Percentiles rank a stretch among this genome's conserved stretches.
Evolutionary conservation across 2,329 filamentous ascomycete genomes (phyloP).

Genomic region (Pyricularia pennisetigena): DNA sequence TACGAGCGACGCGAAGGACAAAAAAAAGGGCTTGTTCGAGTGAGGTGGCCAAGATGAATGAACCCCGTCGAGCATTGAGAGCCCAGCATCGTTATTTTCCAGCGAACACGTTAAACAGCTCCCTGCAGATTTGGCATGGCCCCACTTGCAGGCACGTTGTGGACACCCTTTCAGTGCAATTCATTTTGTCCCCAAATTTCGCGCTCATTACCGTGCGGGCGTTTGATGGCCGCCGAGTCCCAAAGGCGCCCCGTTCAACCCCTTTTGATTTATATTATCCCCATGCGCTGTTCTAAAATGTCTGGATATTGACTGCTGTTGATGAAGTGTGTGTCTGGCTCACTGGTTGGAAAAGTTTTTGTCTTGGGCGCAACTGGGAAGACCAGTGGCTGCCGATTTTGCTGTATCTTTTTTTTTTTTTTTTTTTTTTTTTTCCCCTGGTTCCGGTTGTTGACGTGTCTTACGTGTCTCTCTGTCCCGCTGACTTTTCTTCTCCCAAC

Average conservation of each 20-base stretch:
- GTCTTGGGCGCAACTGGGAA: not conserved
- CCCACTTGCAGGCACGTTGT: not conserved
- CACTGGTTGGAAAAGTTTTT: not conserved
- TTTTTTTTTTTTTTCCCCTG: not conserved
- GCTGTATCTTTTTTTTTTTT: not conserved
- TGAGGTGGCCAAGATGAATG: not conserved
- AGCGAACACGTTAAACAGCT: not conserved
- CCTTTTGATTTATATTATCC: not conserved
- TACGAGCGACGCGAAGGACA: not conserved
- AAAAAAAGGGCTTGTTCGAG: not conserved
- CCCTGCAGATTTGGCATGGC: not conserved
- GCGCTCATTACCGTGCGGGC: not conserved
- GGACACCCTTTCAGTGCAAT: not conserved
- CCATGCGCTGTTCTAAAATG: not conserved
- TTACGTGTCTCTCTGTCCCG: not conserved
- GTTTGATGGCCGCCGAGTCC: not conserved
- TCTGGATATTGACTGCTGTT: not conserved
- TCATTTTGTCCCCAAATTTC: conserved; percentile 1
- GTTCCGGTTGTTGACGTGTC: not conserved
- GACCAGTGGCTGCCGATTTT: not conserved
- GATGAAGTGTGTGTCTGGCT: not conserved
- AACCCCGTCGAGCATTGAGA: not conserved
- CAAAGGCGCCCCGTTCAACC: not conserved
- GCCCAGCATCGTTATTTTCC: not conserved
- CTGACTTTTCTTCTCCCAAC: not conserved